Base-by-base conservation (phyloP, 805 yeast species). In the Saccharomycopsis schoenii region DNA sequence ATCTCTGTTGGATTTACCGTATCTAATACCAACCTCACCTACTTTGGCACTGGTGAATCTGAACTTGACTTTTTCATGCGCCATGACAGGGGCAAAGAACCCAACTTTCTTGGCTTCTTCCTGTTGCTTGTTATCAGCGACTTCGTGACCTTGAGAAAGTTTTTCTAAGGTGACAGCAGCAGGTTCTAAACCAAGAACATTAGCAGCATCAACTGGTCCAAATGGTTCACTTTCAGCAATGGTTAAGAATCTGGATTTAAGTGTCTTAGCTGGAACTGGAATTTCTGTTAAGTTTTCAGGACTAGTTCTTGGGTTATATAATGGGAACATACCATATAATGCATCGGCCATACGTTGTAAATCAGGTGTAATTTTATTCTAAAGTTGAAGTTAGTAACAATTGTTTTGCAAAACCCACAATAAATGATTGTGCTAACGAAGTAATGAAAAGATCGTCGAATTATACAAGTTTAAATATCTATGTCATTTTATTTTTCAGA, bases 131-230 rank as follows among this genome's bases (percentile, higher is more conserved):
- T 69, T 67, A 15, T 71, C 72, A 10, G 74, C 72, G 2, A 24
- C 34, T 61, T 80, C 84, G 57, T 83, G 83, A 55, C 80, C 76
- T 66, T 83, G 68, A 12, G 89, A 79, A 64, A 92, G 79, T 71
- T 82, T 83, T 67, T 84, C 83, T 67, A 92, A 78, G 2, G 94
- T 88, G 42, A 79, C 83, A 56, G 83, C 81, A 36, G 98, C 97
- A n/a, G 97, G 96, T 71, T 89, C 92, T 65, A 93, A 78, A 52
- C 81, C 91, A 65, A 89, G 82, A 47, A 87, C 81, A 61, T 83
- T 77, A 57, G 99, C 97, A 14, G 99, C 97, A 70, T 94, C 98
- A 5, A 91, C 80, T 4, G 97, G 96, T 6, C 97, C 97, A 71
- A 93, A 92, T 10, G 97, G 96, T 75, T 91, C 96, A 34, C 91